phyloP scores from a whole-genome alignment of 2,329 filamentous ascomycete genomes.

The Drechslerella coelobrocha region DNA sequence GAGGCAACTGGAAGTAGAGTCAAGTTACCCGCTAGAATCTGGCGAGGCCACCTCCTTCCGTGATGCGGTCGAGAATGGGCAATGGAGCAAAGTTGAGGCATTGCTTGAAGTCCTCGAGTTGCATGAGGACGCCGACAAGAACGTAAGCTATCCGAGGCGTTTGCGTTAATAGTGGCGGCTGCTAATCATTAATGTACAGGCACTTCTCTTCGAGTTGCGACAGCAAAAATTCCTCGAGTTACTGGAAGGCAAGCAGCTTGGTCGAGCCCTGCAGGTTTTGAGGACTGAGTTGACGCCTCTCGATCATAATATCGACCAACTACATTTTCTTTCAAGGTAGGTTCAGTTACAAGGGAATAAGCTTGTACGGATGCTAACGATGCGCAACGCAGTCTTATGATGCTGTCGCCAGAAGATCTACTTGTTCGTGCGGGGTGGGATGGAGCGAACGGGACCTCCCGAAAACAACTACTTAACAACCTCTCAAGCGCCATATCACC shows the following conservation, averaged over 20 bases:
- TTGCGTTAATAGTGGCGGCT: not conserved
- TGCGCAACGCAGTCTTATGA: conserved; percentile 71
- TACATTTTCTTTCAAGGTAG: conserved; percentile 81
- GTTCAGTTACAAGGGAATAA: conserved; percentile 27
- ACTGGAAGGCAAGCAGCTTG: conserved; percentile 76
- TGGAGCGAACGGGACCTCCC: conserved; percentile 76
- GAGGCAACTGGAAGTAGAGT: conserved; percentile 75
- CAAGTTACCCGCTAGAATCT: conserved; percentile 85
- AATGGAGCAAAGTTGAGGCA: conserved; percentile 84
- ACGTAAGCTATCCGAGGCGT: conserved; percentile 62
- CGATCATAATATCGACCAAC: conserved; percentile 75
- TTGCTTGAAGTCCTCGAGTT: conserved; percentile 79
- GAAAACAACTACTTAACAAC: conserved; percentile 76
- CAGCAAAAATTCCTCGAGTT: conserved; percentile 96
- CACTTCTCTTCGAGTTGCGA: conserved; percentile 80
- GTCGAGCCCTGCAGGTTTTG: conserved; percentile 78
- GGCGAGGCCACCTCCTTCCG: conserved; percentile 85
- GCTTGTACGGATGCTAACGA: not conserved
- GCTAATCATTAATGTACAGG: conserved; percentile 51
- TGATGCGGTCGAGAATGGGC: conserved; percentile 76
- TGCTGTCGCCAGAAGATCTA: conserved; percentile 82
- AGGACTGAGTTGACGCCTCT: conserved; percentile 86
- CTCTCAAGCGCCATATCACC: conserved; percentile 92
- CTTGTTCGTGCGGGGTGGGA: conserved; percentile 82
- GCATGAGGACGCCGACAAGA: conserved; percentile 74